phyloP scores from a whole-genome alignment of 306 rosid genomes.

The Castanea mollissima region DNA sequence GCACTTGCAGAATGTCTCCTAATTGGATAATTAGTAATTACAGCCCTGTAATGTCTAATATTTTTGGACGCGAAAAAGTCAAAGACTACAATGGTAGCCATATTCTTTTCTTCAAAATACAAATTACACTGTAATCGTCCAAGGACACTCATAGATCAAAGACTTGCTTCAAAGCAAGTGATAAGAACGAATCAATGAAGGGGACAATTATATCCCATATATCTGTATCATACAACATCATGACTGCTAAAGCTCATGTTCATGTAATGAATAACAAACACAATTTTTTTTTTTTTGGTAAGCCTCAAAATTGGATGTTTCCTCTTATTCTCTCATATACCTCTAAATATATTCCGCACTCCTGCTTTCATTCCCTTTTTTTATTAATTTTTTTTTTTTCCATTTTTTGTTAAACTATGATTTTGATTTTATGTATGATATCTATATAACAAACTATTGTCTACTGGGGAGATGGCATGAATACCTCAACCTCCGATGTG shows the following conservation, averaged over 20 bases:
- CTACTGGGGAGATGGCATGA: constrained; percentile 72
- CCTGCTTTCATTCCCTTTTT: neutral
- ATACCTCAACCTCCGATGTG: constrained; percentile 79
- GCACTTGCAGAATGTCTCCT: too few species aligned
- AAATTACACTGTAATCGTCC: neutral
- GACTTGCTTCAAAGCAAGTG: neutral
- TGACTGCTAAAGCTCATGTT: neutral
- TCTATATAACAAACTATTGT: constrained; percentile 36
- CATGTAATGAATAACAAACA: constrained; percentile 14
- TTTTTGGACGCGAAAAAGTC: neutral
- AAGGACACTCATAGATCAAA: neutral
- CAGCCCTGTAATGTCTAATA: neutral
- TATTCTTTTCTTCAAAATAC: neutral
- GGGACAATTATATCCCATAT: neutral
- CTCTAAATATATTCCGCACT: constrained; percentile 8
- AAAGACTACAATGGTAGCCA: neutral
- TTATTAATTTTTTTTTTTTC: neutral
- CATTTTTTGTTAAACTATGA: neutral
- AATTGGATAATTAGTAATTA: neutral
- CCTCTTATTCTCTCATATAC: constrained; percentile 31
- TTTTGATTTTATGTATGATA: constrained; percentile 17
- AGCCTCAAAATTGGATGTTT: constrained; percentile 65
- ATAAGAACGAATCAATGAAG: neutral
- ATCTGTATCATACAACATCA: neutral
- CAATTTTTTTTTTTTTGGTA: neutral